Evolutionary conservation across 305 asterid species (phyloP).

Genomic region (Fraxinus ornus): DNA sequence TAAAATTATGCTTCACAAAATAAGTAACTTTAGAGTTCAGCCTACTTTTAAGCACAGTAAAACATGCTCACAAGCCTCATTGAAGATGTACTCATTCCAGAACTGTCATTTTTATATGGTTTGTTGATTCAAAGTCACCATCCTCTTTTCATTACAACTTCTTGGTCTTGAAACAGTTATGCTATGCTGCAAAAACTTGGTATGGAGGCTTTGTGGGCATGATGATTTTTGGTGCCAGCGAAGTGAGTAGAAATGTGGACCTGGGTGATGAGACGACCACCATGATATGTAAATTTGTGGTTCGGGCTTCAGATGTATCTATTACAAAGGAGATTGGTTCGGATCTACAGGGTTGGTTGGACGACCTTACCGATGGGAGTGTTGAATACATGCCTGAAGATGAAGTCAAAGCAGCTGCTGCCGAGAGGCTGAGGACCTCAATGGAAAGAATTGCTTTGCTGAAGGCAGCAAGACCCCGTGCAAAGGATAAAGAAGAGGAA

Average conservation of each 20-base stretch:
- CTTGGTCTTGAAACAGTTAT: slow-evolving; percentile 48
- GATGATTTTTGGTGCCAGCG: slow-evolving; percentile 96
- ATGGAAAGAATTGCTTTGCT: slow-evolving; percentile 83
- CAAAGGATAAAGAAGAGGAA: slow-evolving; percentile 47
- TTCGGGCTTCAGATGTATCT: slow-evolving; percentile 86
- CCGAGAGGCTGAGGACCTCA: slow-evolving; percentile 66
- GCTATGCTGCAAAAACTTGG: slow-evolving; percentile 97
- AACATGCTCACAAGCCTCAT: not conserved
- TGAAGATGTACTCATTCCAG: not conserved
- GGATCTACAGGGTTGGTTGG: slow-evolving; percentile 88
- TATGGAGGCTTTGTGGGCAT: slow-evolving; percentile 91
- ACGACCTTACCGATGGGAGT: slow-evolving; percentile 81
- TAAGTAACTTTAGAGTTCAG: not conserved
- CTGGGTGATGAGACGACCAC: slow-evolving; percentile 93
- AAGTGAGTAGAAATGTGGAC: slow-evolving; percentile 94
- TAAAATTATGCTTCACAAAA: not conserved
- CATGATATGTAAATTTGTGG: slow-evolving; percentile 90
- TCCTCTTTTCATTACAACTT: not conserved
- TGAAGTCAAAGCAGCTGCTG: slow-evolving; percentile 79
- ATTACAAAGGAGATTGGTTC: slow-evolving; percentile 79
- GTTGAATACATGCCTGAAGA: slow-evolving; percentile 88
- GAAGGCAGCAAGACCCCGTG: slow-evolving; percentile 74
- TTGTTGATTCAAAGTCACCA: not conserved
- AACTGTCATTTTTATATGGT: not conserved
- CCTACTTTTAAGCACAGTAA: not conserved